Base-by-base conservation (phyloP, 2,329 filamentous ascomycete genomes). In the Penicillium sp. region DNA sequence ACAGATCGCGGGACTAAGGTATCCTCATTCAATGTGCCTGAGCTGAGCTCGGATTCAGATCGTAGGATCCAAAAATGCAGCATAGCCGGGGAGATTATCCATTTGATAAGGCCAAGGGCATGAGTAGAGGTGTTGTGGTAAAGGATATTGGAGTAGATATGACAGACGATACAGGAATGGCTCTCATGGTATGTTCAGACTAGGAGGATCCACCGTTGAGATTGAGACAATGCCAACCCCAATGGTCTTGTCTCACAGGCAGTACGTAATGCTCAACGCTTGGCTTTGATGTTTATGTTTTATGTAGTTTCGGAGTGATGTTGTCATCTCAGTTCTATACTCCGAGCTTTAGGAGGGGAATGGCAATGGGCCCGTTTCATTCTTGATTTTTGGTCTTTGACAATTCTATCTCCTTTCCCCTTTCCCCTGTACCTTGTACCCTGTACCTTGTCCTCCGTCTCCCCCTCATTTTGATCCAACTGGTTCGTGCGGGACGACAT, bases 171-270 rank as follows among this genome's bases (percentile, higher is more conserved):
- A 16, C 37, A 26, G 28, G 18, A 18, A 28, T 20, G 24, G 16
- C 38, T n/a, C n/a, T n/a, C 41, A 32, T 10, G 42, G 42, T 50
- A 47, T 31, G 47, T 44, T 44, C 35, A 26, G 34, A 38, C 42
- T 51, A 53, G 51, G 44, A 46, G 49, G 47, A 50, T 56, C 55
- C 54, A 58, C 54, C 20, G 47, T 43, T 57, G 54, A 58, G 53
- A 58, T 43, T 57, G 54, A 58, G 53, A 58, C 56, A 57, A 50
- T 55, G 40, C 50, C 51, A 58, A 44, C 47, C 18, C 26, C 4
- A 23, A 28, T 8, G 16, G 27, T 14, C n/a, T 6, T 43, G 42
- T 40, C 42, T 42, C 40, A 16, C 40, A 28, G 14, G 29, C 11
- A 43, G 53, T 57, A 58, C 56, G 56, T 57, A 57, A 57, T 50